Percentiles rank a stretch among this genome's conserved stretches.
These are phyloP conservation scores for Penicillium coprophilum DNA, from an alignment of 495 filamentous ascomycete genomes.

Conservation along the genomic window DNA sequence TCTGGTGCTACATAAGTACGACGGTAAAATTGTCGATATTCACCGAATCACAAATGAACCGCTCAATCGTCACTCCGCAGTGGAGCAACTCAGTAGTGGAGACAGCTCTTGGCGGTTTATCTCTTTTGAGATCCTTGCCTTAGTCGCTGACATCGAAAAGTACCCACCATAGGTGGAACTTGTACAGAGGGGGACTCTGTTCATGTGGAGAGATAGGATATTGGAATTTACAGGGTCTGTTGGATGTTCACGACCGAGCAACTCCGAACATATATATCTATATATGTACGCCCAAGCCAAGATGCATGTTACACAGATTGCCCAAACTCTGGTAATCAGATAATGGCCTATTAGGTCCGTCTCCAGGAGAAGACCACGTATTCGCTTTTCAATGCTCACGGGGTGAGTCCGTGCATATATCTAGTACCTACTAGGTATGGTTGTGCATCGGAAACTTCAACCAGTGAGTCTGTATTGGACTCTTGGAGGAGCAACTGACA, in stretches of 20 bases:
- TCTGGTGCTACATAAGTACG: background rate
- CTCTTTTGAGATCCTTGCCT: conserved; percentile 3
- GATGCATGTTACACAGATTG: conserved; percentile 6
- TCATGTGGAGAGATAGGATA: background rate
- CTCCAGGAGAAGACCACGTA: background rate
- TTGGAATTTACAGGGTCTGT: background rate
- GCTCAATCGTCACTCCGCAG: background rate
- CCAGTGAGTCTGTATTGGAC: background rate
- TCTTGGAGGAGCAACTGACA: background rate
- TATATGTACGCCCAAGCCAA: background rate
- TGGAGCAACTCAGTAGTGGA: conserved; percentile 4
- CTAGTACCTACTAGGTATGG: background rate
- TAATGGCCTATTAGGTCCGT: conserved; percentile 3
- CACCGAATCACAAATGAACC: background rate
- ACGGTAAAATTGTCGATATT: background rate
- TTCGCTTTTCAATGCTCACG: background rate
- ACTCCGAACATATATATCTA: background rate
- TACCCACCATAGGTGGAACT: background rate
- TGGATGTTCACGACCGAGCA: background rate
- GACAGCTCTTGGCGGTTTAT: background rate
- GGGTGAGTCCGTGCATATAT: background rate
- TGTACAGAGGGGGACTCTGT: background rate
- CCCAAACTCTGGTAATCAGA: conserved; percentile 6
- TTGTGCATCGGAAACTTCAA: background rate
- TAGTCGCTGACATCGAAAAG: background rate